phyloP scores from a whole-genome alignment of 306 rosid genomes.

The Cicer cuneatum region DNA sequence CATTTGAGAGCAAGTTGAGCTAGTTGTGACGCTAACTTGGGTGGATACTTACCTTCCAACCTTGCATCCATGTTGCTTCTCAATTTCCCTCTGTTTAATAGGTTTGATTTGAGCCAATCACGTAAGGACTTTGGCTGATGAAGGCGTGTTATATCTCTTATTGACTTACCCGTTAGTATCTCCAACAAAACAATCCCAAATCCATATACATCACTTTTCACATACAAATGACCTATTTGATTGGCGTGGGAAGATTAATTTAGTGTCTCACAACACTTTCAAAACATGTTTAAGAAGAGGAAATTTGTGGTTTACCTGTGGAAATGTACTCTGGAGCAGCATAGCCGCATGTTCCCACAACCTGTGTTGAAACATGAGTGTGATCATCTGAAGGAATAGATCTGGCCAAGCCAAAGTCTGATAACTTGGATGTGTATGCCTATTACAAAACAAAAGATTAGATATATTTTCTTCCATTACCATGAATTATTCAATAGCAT shows the following conservation, averaged over 20 bases:
- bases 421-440: constrained; percentile 69
- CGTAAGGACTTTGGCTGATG: constrained; percentile 45
- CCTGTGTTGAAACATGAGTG: constrained; percentile 73
- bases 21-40: constrained; percentile 63
- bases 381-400: constrained; percentile 64
- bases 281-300: constrained; percentile 22
- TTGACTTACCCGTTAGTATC: constrained; percentile 69
- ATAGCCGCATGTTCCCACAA: constrained; percentile 77
- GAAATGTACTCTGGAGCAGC: constrained; percentile 84
- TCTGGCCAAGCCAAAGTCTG: constrained; percentile 92
- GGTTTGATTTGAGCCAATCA: constrained; percentile 75
- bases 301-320: constrained; percentile 59
- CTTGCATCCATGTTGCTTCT: constrained; percentile 71
- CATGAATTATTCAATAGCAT: not conserved
- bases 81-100: constrained; percentile 63
- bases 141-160: constrained; percentile 52
- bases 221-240: constrained; percentile 70
- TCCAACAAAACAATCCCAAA: constrained; percentile 85
- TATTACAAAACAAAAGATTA: constrained; percentile 47
- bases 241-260: constrained; percentile 17
- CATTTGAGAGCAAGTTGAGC: constrained; percentile 78
- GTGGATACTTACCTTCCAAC: constrained; percentile 81
- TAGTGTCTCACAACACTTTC: not conserved
- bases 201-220: constrained; percentile 87
- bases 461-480: not conserved